Percentiles rank a stretch among this genome's conserved stretches.
Conservation (phyloP, 495 filamentous ascomycete genomes). For the Ramalina intermedia region DNA sequence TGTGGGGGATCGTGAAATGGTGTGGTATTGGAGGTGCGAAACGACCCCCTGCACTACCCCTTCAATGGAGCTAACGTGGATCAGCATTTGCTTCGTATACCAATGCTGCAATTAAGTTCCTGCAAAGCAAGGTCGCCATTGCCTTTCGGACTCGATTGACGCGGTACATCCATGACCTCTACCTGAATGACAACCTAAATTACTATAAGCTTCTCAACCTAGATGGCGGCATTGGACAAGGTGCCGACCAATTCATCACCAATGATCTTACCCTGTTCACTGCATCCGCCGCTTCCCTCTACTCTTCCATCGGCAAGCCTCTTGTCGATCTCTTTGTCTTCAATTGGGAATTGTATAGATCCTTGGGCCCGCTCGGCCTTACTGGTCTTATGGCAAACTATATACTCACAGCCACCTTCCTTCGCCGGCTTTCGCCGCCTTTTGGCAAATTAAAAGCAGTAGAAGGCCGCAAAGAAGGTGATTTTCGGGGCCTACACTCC, state of each 20-base stretch:
- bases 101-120: slow-evolving; percentile 95
- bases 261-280: slow-evolving; percentile 95
- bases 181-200: slow-evolving; percentile 82
- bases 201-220: slow-evolving; percentile 94
- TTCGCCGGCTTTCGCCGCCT: slow-evolving; percentile 76
- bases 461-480: slow-evolving; percentile 83
- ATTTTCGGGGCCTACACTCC: slow-evolving; percentile 80
- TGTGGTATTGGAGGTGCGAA: slow-evolving; percentile 43
- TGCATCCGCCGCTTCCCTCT: slow-evolving; percentile 76
- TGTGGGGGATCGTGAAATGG: slow-evolving; percentile 83
- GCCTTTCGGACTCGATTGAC: slow-evolving; percentile 94
- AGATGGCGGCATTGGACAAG: slow-evolving; percentile 83
- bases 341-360: slow-evolving; percentile 90
- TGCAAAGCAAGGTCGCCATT: slow-evolving; percentile 95
- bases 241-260: slow-evolving; percentile 93
- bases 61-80: slow-evolving; percentile 10
- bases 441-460: slow-evolving; percentile 95
- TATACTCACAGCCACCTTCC: slow-evolving; percentile 75
- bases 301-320: slow-evolving; percentile 92
- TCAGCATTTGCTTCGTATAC: slow-evolving; percentile 73
- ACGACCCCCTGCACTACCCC: not conserved
- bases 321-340: slow-evolving; percentile 92
- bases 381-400: slow-evolving; percentile 82
- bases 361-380: slow-evolving; percentile 77
- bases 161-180: slow-evolving; percentile 93